These are phyloP conservation scores for Boletus vinaceobasis DNA, from an alignment of 768 basidiomycete genomes.

Conservation along the genomic window DNA sequence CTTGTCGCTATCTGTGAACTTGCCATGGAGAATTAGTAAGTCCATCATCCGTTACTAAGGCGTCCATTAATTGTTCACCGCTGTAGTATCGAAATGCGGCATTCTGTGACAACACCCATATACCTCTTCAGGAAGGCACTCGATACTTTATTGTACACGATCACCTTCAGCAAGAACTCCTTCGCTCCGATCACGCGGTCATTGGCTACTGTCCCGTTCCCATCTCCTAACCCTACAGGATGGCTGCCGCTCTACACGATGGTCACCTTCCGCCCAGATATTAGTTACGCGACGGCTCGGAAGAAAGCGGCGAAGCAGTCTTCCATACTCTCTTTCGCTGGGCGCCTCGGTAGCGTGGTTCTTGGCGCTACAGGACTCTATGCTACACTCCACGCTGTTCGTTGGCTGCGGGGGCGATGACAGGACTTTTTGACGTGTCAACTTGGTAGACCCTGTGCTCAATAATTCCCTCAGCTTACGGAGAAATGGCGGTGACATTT, in stretches of 20 bases:
- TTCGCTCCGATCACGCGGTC: constrained; percentile 44
- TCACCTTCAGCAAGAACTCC: constrained; percentile 51
- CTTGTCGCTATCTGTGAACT: constrained; percentile 87
- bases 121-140: constrained; percentile 78
- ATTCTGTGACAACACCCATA: constrained; percentile 77
- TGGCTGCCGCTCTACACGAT: constrained; percentile 97
- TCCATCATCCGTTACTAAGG: constrained; percentile 30
- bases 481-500: constrained; percentile 18
- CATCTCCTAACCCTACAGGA: constrained; percentile 56
- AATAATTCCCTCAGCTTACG: constrained; percentile 29
- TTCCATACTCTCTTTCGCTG: constrained; percentile 50
- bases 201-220: constrained; percentile 54
- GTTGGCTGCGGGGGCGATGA: constrained; percentile 24
- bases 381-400: constrained; percentile 14
- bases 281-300: constrained; percentile 82
- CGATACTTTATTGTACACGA: constrained; percentile 68
- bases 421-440: constrained; percentile 18
- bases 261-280: constrained; percentile 96
- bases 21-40: constrained; percentile 97
- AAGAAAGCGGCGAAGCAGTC: constrained; percentile 68
- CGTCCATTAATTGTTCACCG: constrained; percentile 20
- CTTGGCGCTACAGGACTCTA: constrained; percentile 45
- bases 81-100: constrained; percentile 88
- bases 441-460: constrained; percentile 30
- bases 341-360: constrained; percentile 46